Conservation (phyloP, 352 stramenopile genomes). For the Blastocystis sp. region DNA sequence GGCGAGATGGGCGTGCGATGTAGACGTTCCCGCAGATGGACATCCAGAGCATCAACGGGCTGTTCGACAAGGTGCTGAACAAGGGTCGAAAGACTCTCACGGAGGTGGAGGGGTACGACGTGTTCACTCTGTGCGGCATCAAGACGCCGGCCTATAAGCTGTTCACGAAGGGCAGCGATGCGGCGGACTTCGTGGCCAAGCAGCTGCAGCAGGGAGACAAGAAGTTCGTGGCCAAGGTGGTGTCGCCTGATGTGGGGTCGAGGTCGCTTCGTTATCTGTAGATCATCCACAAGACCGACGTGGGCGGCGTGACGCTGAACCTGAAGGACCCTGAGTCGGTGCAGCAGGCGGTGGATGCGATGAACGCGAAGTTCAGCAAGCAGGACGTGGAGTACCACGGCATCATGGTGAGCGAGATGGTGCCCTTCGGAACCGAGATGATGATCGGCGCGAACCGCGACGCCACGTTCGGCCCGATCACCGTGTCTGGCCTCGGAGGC, state of each 20-base stretch:
- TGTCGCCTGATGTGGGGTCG: conserved; percentile 4
- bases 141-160: conserved; percentile 7
- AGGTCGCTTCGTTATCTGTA: background rate
- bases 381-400: conserved; percentile 20
- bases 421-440: conserved; percentile 5
- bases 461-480: conserved; percentile 45
- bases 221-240: conserved; percentile 40
- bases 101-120: conserved; percentile 36
- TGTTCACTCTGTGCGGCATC: conserved; percentile 31
- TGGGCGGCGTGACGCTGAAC: conserved; percentile 44
- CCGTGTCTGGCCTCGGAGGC: conserved; percentile 8
- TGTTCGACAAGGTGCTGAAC: conserved; percentile 4
- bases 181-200: conserved; percentile 21
- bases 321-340: conserved; percentile 28
- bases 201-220: background rate
- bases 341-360: conserved; percentile 1
- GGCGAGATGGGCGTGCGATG: background rate
- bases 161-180: background rate
- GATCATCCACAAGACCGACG: conserved; percentile 58
- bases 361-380: conserved; percentile 48
- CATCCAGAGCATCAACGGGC: background rate
- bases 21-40: conserved; percentile 12
- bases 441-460: conserved; percentile 57
- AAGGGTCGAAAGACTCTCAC: conserved; percentile 27
- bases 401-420: conserved; percentile 60